Evolutionary conservation across 805 yeast genomes (phyloP), one percentile per base, ranked within the genome.

Genomic region (Cyberlindnera maclurae): DNA sequence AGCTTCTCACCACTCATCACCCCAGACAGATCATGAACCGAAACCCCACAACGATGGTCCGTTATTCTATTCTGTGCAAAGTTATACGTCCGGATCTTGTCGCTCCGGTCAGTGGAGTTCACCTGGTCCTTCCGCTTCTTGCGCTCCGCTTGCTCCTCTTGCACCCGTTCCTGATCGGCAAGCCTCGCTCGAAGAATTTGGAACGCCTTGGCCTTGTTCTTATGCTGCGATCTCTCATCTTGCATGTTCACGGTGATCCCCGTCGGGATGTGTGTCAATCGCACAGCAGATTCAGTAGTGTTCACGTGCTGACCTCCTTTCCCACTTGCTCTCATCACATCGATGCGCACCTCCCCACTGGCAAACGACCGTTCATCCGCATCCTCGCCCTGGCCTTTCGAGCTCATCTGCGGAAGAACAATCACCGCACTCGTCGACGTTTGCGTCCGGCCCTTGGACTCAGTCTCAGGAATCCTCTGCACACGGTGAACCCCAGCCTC

Each of bases 261-360:
- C 0, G 96, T 79, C 4, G 97, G 97, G 12, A 83, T 67, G 63
- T 93, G 98, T 2, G 90, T 87, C 20, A 93, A 64, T 51, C 98
- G 71, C 12, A 93, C 97, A 0, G 98, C 98, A 1, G 96, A 87
- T 56, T 90, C 97, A 0, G 97, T 93, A 12, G 96, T 90, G 57
- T 90, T 90, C 28, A 90, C 98, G 56, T 90, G 97, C 64, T 90
- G 98, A 0, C 98, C 98, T 40, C 98, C 98, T 46, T 93, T 82
- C 3, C 98, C 98, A 40, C 95, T 79, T 1, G 97, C 86, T 49
- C 98, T 71, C 96, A 90, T 93, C n/a, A 93, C 88, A 57, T 93
- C 98, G 4, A 93, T 78, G 40, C 96, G 71, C 16, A 93, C 78
- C 52, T 93, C 98, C 3, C 84, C 95, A 0, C 89, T 85, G 15